These are phyloP conservation scores for Sporopachydermia cereana DNA, from an alignment of 1,139 yeast species.

Conservation along the genomic window DNA sequence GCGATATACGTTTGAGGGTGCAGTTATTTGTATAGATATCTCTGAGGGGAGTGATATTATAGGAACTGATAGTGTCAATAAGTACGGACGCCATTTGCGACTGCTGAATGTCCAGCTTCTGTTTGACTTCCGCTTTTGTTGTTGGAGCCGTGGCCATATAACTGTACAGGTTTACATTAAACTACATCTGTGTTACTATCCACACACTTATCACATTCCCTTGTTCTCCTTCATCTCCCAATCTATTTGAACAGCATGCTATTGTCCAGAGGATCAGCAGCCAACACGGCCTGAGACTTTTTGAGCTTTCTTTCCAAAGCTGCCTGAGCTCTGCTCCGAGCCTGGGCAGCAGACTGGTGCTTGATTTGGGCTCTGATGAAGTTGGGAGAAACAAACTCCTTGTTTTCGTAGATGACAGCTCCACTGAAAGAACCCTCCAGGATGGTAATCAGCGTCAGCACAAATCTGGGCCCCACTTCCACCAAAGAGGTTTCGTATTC, in stretches of 20 bases:
- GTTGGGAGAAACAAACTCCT: conserved; percentile 93
- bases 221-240: too few species aligned
- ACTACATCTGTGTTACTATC: too few species aligned
- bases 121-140: too few species aligned
- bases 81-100: too few species aligned
- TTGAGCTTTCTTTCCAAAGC: conserved; percentile 66
- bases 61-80: too few species aligned
- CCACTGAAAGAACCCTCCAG: conserved; percentile 98
- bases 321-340: conserved; percentile 68
- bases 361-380: conserved; percentile 82
- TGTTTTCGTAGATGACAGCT: conserved; percentile 93
- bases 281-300: conserved; percentile 63
- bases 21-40: too few species aligned
- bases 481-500: conserved; percentile 58
- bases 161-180: background rate
- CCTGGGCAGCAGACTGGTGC: conserved; percentile 71
- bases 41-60: too few species aligned
- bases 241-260: conserved; percentile 46
- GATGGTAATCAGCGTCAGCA: conserved; percentile 81
- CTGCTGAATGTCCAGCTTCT: too few species aligned
- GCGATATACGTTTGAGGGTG: too few species aligned
- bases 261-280: conserved; percentile 77
- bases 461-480: conserved; percentile 96
- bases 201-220: too few species aligned
- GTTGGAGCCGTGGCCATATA: too few species aligned